Conservation (phyloP, 345 rosid species). For the Camelina neglecta region DNA sequence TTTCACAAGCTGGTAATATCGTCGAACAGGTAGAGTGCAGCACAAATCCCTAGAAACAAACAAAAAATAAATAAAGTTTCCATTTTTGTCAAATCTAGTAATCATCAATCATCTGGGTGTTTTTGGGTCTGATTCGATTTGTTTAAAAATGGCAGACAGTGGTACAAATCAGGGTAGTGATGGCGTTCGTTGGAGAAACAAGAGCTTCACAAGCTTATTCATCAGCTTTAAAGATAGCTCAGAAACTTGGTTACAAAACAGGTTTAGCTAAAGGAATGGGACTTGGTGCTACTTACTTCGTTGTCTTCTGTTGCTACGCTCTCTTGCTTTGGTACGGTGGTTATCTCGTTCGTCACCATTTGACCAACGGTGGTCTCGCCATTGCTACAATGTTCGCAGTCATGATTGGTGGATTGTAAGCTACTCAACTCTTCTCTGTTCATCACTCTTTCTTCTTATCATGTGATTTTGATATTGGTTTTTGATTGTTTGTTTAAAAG, state of each 20-base stretch:
- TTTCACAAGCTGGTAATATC: conserved; percentile 89
- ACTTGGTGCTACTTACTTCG: conserved; percentile 93
- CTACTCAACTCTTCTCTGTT: conserved; percentile 32
- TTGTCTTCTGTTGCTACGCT: conserved; percentile 92
- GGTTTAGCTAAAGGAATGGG: conserved; percentile 96
- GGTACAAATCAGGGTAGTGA: conserved; percentile 89
- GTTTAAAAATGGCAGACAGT: conserved; percentile 64
- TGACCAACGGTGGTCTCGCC: conserved; percentile 93
- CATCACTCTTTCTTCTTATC: neutral
- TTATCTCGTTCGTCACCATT: conserved; percentile 86
- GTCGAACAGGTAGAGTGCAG: conserved; percentile 80
- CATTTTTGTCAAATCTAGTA: neutral
- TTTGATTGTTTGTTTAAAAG: conserved; percentile 46
- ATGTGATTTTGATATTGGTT: neutral
- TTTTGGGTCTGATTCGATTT: conserved; percentile 41
- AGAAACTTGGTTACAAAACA: conserved; percentile 80
- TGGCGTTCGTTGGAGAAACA: conserved; percentile 90
- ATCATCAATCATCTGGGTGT: conserved; percentile 38
- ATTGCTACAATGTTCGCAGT: conserved; percentile 97
- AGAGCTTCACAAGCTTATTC: conserved; percentile 82
- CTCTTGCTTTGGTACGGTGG: conserved; percentile 98
- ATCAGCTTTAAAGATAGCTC: conserved; percentile 73
- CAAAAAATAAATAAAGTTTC: neutral
- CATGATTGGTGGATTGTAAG: conserved; percentile 98
- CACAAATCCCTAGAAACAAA: conserved; percentile 18